Evolutionary conservation across 2,329 filamentous ascomycete species (phyloP), one percentile per base, ranked within the genome.

Genomic region (Aspergillus pseudoglaucus): DNA sequence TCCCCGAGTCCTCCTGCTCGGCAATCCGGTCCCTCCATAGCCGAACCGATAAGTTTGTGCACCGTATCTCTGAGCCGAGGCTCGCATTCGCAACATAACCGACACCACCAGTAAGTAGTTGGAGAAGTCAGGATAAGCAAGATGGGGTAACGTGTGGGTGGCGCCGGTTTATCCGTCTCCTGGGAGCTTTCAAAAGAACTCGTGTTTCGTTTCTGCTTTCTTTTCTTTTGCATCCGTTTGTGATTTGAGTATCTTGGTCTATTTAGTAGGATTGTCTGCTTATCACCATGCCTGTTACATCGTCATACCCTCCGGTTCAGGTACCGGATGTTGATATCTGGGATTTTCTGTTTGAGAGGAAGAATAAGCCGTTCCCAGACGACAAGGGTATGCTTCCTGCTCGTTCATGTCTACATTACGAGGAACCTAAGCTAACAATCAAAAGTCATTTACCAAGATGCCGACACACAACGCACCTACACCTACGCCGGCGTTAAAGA

Each of bases 271-370:
- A 17, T 18, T 39, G 10, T 18, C 10, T 12, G 10, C 37, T 22
- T 15, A 15, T 45, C 46, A 56, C 47, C 33, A 94, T 94, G 89
- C 85, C 87, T 51, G 77, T 84, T 59, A 73, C 80, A 42, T 90
- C 88, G 3, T 70, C 72, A 1, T 88, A 83, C 61, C 75, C 82
- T 1, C 66, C 75, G 6, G 60, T 93, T 33, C 74, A 83, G 17
- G 83, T 95, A 37, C 90, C 90, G 0, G 72, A 85, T 56, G 70
- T 84, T 47, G 89, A 94, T 65, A 64, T 95, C 43, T 95, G 88
- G 87, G 77, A 77, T 0, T 83, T 90, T 49, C 71, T 94, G 41
- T 90, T 95, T 60, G 84, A 90, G 57, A 74, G 78, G 48, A 82
- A 80, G 55, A 75, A 85, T 55, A 81, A 71, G 54, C 67, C 72